Conservation (phyloP, 2,329 filamentous ascomycete genomes). For the Pleoardoris graminearum region DNA sequence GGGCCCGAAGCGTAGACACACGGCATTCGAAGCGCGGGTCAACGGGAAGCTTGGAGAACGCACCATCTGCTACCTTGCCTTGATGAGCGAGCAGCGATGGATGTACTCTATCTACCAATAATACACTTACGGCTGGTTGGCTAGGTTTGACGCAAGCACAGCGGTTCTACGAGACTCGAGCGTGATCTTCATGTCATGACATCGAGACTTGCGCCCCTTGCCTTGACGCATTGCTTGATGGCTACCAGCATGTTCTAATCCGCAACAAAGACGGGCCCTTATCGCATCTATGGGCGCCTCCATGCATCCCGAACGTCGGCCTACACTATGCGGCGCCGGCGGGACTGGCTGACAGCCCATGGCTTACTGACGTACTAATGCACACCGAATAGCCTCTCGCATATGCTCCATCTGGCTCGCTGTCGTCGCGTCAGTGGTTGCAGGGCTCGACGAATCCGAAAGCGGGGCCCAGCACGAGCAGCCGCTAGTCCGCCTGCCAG, state of each 20-base stretch:
- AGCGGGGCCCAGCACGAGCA: conserved; percentile 9
- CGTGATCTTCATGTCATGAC: conserved; percentile 45
- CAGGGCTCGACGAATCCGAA: conserved; percentile 11
- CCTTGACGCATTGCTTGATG: conserved; percentile 20
- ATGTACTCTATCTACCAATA: conserved; percentile 42
- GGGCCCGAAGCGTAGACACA: conserved; percentile 13
- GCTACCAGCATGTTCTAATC: conserved; percentile 15
- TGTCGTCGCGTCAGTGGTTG: conserved; percentile 36
- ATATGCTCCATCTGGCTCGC: conserved; percentile 27
- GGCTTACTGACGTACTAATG: background rate
- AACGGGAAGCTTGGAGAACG: conserved; percentile 33
- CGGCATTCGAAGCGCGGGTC: conserved; percentile 15
- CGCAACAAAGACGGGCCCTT: too few relatives aligned
- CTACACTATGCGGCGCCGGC: background rate
- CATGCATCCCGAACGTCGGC: background rate
- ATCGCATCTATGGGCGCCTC: too few relatives aligned
- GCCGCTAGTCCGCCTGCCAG: background rate
- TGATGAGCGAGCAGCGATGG: conserved; percentile 43
- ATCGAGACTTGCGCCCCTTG: conserved; percentile 42
- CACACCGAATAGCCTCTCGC: conserved; percentile 18
- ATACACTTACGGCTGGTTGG: conserved; percentile 29
- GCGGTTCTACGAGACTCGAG: conserved; percentile 37
- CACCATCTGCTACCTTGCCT: conserved; percentile 42
- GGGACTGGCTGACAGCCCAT: background rate
- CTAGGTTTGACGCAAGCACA: conserved; percentile 40